Conservation (phyloP, 305 asterid genomes). For the Fraxinus albicans region DNA sequence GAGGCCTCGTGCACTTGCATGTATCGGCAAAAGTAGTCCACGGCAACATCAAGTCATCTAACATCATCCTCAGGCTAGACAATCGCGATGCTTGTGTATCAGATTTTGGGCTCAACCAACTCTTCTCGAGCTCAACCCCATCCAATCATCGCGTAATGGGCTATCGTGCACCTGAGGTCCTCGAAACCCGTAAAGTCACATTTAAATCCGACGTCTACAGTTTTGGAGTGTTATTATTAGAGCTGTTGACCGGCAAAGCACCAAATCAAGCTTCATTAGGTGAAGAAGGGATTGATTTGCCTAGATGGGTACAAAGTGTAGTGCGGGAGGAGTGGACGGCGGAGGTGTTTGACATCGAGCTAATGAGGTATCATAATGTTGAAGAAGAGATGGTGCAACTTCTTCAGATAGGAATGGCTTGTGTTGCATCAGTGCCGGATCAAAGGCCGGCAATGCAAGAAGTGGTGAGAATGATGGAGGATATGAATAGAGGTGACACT, state of each 20-base stretch:
- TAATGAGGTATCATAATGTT: constrained; percentile 86
- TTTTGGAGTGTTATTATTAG: constrained; percentile 78
- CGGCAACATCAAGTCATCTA: constrained; percentile 95
- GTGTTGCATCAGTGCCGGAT: constrained; percentile 80
- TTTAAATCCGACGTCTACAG: constrained; percentile 89
- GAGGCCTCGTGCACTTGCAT: constrained; percentile 85
- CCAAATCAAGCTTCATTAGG: constrained; percentile 97
- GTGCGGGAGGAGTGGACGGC: constrained; percentile 99
- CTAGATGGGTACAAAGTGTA: constrained; percentile 98
- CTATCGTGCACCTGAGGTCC: constrained; percentile 92
- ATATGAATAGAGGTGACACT: constrained; percentile 70
- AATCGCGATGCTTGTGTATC: constrained; percentile 61
- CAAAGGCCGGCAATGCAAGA: constrained; percentile 81
- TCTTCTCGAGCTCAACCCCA: constrained; percentile 60
- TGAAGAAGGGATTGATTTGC: constrained; percentile 94
- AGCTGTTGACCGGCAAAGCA: constrained; percentile 90
- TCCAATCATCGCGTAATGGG: constrained; percentile 83
- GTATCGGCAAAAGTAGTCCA: constrained; percentile 63
- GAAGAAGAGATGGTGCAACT: constrained; percentile 99
- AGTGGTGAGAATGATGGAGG: constrained; percentile 86
- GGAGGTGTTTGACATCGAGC: constrained; percentile 93
- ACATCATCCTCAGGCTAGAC: constrained; percentile 80
- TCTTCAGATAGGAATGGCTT: constrained; percentile 95
- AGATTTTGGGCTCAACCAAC: constrained; percentile 78
- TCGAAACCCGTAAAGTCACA: constrained; percentile 80